These are phyloP conservation scores for Gillenia trifoliata DNA, from an alignment of 306 rosid genomes.

Conservation along the genomic window DNA sequence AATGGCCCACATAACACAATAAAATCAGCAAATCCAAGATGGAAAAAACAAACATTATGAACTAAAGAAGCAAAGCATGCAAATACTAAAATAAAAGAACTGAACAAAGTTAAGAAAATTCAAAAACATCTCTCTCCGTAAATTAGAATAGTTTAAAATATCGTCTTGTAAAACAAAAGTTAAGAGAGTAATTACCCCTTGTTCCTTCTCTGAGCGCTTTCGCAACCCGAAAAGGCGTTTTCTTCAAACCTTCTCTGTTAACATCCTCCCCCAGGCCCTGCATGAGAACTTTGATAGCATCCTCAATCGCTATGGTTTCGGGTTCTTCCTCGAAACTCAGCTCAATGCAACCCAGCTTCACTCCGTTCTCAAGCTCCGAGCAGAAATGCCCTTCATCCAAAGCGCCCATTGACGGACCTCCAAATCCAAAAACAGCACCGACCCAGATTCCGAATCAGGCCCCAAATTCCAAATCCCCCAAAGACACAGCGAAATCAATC, in stretches of 20 bases:
- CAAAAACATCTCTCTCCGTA: neutral
- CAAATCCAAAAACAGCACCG: conserved; percentile 2
- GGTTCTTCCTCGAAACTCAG: conserved; percentile 44
- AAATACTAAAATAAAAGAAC: neutral
- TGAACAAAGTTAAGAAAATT: neutral
- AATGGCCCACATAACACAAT: neutral
- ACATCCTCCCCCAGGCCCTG: conserved; percentile 80
- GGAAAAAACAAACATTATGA: neutral
- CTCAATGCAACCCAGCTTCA: conserved; percentile 30
- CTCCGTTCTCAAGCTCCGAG: conserved; percentile 62
- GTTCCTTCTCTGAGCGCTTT: conserved; percentile 95
- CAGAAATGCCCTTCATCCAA: conserved; percentile 62
- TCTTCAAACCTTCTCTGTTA: conserved; percentile 76
- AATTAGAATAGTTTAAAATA: too few species aligned
- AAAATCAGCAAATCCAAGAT: neutral
- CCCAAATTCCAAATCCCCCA: neutral
- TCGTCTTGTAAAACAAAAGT: neutral
- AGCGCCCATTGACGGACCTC: conserved; percentile 63
- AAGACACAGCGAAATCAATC: neutral
- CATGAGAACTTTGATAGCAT: conserved; percentile 75
- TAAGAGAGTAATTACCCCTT: conserved; percentile 39
- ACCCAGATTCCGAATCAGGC: conserved; percentile 18
- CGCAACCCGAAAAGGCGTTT: conserved; percentile 91
- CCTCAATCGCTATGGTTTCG: conserved; percentile 49
- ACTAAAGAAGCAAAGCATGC: neutral